A percentile compares a stretch with the other conserved stretches of the same genome.
phyloP scores from a whole-genome alignment of 805 yeast species.

The Lipomyces anomalus region DNA sequence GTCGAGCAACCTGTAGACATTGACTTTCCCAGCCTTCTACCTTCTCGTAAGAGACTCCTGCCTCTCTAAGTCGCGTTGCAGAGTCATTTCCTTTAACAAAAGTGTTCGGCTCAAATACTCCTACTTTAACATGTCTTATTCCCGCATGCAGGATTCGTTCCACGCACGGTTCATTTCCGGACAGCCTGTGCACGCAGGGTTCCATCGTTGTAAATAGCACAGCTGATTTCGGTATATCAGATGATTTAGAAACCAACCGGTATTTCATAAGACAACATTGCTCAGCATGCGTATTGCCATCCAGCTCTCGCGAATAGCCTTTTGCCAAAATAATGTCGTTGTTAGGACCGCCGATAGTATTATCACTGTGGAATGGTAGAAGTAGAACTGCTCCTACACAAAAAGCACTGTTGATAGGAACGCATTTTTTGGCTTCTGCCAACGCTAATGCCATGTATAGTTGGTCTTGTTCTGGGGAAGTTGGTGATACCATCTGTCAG shows the following conservation, averaged over 20 bases:
- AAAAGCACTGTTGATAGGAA: constrained; percentile 76
- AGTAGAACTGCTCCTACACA: constrained; percentile 85
- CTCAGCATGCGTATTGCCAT: constrained; percentile 96
- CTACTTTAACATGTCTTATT: constrained; percentile 78
- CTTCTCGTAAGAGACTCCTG: constrained; percentile 65
- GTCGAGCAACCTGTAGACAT: constrained; percentile 56
- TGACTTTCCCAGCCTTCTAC: constrained; percentile 77
- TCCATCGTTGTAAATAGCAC: constrained; percentile 94
- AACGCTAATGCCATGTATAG: constrained; percentile 69
- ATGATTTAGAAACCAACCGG: not conserved
- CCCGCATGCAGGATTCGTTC: constrained; percentile 61
- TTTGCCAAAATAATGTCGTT: constrained; percentile 61
- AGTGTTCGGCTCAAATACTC: constrained; percentile 83
- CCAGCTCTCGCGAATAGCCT: constrained; percentile 85
- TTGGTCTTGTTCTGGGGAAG: no score
- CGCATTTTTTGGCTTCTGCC: constrained; percentile 72
- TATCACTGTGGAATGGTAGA: constrained; percentile 5
- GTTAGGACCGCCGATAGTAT: constrained; percentile 35
- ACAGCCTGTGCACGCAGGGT: constrained; percentile 82
- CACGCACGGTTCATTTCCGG: constrained; percentile 86
- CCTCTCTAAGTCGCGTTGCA: constrained; percentile 44
- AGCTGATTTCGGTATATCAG: constrained; percentile 59
- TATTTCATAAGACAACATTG: constrained; percentile 86
- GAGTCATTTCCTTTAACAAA: constrained; percentile 79
- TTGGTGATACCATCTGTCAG: no score